Base-by-base conservation (phyloP, 768 basidiomycete genomes). In the Tulasnella sp. region DNA sequence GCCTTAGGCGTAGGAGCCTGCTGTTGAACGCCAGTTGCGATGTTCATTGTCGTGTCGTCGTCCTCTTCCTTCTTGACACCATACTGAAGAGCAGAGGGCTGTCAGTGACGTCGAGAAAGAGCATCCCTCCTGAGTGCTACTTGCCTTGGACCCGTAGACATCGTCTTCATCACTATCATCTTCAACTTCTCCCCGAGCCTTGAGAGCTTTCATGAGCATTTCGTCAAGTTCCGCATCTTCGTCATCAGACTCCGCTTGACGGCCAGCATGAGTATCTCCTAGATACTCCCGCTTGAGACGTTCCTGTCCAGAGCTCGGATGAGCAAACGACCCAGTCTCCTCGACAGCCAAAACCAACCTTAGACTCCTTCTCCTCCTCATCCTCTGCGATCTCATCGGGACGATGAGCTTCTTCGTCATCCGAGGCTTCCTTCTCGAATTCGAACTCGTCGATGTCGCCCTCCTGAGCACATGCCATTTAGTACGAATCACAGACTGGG, bases 251-350 rank as follows among this genome's bases (percentile, higher is more conserved):
- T 90, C 90, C 41, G 91, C 82, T 47, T 86, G 85, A 12, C 86
- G 86, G 14, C 87, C 84, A 66, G 82, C 84, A 79, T 91, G 90
- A 79, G 92, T 93, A 22, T 92, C 92, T 32, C 81, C 80, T 77
- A 88, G 88, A 76, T 92, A 92, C 78, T 93, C 91, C 67, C 88
- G 87, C 81, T 94, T 93, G 44, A 94, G 79, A 37, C 92, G 90
- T 79, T 93, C 91, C 92, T 94, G 52, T 59, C 32, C 52, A 64
- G 39, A 35, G 39, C 70, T 68, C 32, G 7, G 39, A 17, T 34
- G 62, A 67, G 59, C 37, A 39, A 7, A 29, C 44, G 9, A 66
- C 22, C 35, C n/a, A 16, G 1, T 12, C 39, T 14, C 5, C 39
- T 11, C 36, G 42, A 26, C 29, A 17, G 36, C 19, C 3, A 40